Percentiles rank a stretch among this genome's conserved stretches.
These are phyloP conservation scores for Holtermanniella nyarrowii DNA, from an alignment of 768 basidiomycete genomes.

Conservation along the genomic window DNA sequence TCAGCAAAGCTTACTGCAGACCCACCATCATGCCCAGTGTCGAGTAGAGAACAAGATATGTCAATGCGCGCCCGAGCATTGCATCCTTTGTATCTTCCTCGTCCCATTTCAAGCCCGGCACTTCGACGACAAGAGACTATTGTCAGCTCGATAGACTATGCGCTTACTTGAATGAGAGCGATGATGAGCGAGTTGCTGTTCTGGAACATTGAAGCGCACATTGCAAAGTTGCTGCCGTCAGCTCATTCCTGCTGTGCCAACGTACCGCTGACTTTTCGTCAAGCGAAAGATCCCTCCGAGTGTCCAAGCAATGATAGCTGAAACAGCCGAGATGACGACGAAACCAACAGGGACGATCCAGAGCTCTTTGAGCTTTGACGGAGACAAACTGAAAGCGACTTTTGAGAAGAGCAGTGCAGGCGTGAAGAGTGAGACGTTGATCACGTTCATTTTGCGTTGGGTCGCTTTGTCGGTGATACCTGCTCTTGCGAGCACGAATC, in stretches of 20 bases:
- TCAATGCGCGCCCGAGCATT: slow-evolving; percentile 66
- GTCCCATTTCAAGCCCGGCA: slow-evolving; percentile 72
- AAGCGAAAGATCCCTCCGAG: slow-evolving; percentile 59
- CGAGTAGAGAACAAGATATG: slow-evolving; percentile 62
- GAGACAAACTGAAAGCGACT: slow-evolving; percentile 82
- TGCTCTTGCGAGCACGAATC: slow-evolving; percentile 58
- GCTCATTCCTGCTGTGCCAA: slow-evolving; percentile 3
- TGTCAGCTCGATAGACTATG: slow-evolving; percentile 2
- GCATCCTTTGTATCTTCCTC: slow-evolving; percentile 67
- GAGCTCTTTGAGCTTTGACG: slow-evolving; percentile 43
- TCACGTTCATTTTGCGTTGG: slow-evolving; percentile 46
- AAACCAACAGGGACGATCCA: slow-evolving; percentile 48
- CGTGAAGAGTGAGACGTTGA: slow-evolving; percentile 71
- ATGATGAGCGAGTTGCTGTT: slow-evolving; percentile 83
- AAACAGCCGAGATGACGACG: slow-evolving; percentile 59
- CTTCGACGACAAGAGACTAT: slow-evolving; percentile 72
- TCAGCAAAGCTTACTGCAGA: slow-evolving; percentile 14
- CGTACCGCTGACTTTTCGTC: slow-evolving; percentile 64
- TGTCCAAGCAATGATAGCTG: slow-evolving; percentile 56
- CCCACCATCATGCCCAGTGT: slow-evolving; percentile 90
- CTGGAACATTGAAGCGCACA: slow-evolving; percentile 40
- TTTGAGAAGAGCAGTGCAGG: slow-evolving; percentile 75
- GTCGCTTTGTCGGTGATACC: slow-evolving; percentile 81
- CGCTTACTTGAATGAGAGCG: slow-evolving; percentile 55
- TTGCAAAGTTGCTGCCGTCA: slow-evolving; percentile 35